Evolutionary conservation across 495 filamentous ascomycete genomes (phyloP), one percentile per base, ranked within the genome.

Genomic region (Halenospora varia): DNA sequence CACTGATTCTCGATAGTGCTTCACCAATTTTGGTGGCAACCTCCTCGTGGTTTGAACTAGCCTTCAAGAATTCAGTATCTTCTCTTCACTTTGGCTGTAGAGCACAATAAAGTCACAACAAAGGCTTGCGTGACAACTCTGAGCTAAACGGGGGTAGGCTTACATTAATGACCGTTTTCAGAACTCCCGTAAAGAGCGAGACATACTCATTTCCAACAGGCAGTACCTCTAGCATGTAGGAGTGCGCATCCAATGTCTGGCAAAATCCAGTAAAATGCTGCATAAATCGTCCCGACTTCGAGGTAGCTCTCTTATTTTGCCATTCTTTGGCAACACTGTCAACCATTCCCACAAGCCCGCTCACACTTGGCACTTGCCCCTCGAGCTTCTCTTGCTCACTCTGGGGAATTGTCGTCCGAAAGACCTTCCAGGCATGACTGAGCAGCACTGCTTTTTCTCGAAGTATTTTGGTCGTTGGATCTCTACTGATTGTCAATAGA

Each of bases 121-220:
- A n/a, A n/a, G n/a, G n/a, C n/a, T n/a, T n/a, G n/a, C 9, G 35
- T n/a, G 9, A 40, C n/a, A 40, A 40, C 9, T 40, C 35, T 40
- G 35, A 40, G 9, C n/a, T n/a, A n/a, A n/a, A 40, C n/a, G 9
- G 18, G 3, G 18, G 17, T 10, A 11, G 19, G 25, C 48, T 26
- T 51, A 51, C 48, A 26, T 51, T 10, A 8, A 51, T 26, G 23
- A 51, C 20, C 3, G 48, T 23, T 25, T 51, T 51, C 48, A 51
- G 25, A 10, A 20, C 20, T 51, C 48, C 48, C 13, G 48, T 51
- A 17, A 51, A 51, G 10, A 51, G 23, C 10, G 48, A 51, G 17
- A 25, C 22, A 20, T 51, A 51, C 22, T 51, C 22, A 17, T 25
- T 25, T 10, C 48, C 48, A 51, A 11, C 48, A 3, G 48, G 48